These are phyloP conservation scores for Nannochloropsis gaditana DNA, from an alignment of 108 stramenopile species.

Conservation along the genomic window DNA sequence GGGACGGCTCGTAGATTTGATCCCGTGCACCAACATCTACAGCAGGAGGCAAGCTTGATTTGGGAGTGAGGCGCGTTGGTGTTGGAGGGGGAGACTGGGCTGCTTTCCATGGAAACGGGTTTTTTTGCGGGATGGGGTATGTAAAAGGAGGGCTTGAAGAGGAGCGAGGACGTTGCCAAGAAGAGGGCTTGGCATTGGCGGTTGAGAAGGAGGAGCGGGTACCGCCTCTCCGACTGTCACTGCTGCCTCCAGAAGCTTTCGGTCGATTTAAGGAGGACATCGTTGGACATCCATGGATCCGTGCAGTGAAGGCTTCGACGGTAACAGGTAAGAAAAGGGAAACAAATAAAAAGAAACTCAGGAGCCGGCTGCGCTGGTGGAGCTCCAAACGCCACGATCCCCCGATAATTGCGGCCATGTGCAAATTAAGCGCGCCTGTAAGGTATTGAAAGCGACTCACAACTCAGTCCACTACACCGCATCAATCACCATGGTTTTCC, in stretches of 20 bases:
- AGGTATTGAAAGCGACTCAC: too few species aligned
- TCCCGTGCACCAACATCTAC: background rate
- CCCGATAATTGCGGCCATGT: too few species aligned
- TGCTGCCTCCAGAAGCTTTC: background rate
- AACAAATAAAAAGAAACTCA: background rate
- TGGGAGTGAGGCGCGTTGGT: background rate
- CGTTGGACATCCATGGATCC: background rate
- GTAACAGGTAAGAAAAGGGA: background rate
- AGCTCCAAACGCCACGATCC: too few species aligned
- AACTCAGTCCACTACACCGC: too few species aligned
- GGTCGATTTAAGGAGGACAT: slow-evolving; percentile 9
- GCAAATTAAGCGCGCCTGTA: too few species aligned
- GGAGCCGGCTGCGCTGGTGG: too few species aligned
- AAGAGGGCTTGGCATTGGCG: background rate
- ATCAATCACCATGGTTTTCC: too few species aligned
- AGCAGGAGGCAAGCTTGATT: background rate
- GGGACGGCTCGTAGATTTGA: background rate
- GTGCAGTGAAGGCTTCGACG: background rate
- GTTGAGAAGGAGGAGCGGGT: background rate
- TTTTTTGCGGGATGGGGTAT: background rate
- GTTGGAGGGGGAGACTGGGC: background rate
- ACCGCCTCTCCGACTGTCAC: too few species aligned
- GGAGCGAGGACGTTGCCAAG: background rate
- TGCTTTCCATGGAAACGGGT: too few species aligned
- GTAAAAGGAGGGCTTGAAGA: background rate